Percentiles rank a stretch among this genome's conserved stretches.
These are phyloP conservation scores for Chamaecyparis obtusa DNA, from an alignment of 75 land plant genomes.

Conservation along the genomic window DNA sequence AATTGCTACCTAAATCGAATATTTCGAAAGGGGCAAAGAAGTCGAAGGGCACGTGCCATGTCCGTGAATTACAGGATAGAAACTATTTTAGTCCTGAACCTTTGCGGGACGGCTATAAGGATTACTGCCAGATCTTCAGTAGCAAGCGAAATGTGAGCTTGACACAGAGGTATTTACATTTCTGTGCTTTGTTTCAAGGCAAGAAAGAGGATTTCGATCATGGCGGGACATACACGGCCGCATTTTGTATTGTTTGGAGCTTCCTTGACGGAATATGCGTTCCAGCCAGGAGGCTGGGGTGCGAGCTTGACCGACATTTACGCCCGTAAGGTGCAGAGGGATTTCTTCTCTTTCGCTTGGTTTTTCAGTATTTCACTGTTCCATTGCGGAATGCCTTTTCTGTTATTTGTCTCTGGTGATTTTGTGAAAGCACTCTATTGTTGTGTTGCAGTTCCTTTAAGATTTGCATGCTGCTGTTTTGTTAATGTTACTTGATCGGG, in stretches of 20 bases:
- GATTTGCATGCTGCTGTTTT: no score
- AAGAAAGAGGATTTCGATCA: neutral
- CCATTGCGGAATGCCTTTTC: no score
- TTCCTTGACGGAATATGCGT: constrained; percentile 44
- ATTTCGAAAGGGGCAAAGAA: neutral
- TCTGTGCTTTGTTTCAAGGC: neutral
- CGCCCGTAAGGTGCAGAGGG: constrained; percentile 30
- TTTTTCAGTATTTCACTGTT: neutral
- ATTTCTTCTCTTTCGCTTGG: neutral
- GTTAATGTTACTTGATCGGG: no score
- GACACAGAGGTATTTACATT: neutral
- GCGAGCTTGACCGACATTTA: constrained; percentile 36
- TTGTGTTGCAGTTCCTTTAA: no score
- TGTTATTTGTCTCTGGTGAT: no score
- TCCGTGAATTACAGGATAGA: neutral
- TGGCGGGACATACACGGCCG: constrained; percentile 37
- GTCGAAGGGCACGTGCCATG: neutral
- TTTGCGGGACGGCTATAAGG: neutral
- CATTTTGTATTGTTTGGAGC: constrained; percentile 40
- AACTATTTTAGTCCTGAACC: neutral
- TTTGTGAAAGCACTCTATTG: no score
- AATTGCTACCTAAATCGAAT: neutral
- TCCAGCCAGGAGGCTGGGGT: constrained; percentile 42
- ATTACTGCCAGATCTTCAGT: neutral
- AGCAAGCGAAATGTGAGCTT: neutral